phyloP scores from a whole-genome alignment of 2,329 filamentous ascomycete genomes.

The Akanthomyces uredinophilus region DNA sequence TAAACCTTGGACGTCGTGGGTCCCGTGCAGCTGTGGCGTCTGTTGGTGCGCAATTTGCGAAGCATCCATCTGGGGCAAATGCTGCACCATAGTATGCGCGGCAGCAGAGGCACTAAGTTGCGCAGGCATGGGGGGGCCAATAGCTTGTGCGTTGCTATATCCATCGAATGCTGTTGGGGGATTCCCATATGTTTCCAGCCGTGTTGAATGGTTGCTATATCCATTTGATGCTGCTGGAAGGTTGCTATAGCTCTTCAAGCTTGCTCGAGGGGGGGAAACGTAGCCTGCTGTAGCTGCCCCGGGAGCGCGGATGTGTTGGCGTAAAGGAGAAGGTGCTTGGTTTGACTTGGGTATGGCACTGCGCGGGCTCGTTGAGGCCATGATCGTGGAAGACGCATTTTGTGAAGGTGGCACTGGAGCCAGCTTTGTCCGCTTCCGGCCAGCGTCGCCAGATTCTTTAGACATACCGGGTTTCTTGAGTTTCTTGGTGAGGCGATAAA shows the following conservation, averaged over 20 bases:
- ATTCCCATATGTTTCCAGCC: background rate
- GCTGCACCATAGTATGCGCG: background rate
- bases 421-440: constrained; percentile 10
- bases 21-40: background rate
- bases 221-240: background rate
- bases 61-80: background rate
- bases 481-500: constrained; percentile 26
- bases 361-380: background rate
- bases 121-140: background rate
- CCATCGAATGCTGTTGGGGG: background rate
- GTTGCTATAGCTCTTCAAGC: background rate
- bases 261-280: background rate
- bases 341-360: background rate
- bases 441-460: background rate
- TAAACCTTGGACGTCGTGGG: background rate
- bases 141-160: background rate
- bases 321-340: background rate
- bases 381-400: background rate
- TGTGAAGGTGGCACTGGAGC: constrained; percentile 1
- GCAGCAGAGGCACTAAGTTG: background rate
- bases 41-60: background rate
- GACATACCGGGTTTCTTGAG: constrained; percentile 19
- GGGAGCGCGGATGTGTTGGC: background rate
- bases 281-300: background rate
- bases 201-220: background rate